phyloP scores from a whole-genome alignment of 176 grass and related monocot species.

The Oryza glumipatula region DNA sequence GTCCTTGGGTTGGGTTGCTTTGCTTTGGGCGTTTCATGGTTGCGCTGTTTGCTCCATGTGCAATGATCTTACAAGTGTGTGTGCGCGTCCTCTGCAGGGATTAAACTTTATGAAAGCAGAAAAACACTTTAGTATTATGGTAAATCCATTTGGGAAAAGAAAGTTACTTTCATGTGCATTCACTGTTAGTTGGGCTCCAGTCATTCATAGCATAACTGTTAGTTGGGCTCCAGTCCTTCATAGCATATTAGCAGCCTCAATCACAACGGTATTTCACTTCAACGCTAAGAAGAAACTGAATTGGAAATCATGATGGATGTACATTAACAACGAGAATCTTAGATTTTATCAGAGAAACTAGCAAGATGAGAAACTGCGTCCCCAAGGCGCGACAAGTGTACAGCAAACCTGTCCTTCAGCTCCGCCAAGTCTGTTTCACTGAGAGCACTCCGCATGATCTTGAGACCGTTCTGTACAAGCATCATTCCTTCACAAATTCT shows the following conservation, averaged over 20 bases:
- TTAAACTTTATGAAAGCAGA: slow-evolving; percentile 18
- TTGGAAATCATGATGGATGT: background rate
- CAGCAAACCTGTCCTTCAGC: slow-evolving; percentile 55
- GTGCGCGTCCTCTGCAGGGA: background rate
- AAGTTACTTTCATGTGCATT: background rate
- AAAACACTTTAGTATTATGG: background rate
- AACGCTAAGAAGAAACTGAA: background rate
- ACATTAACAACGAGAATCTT: slow-evolving; percentile 12
- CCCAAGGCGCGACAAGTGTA: slow-evolving; percentile 64
- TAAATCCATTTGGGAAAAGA: slow-evolving; percentile 16
- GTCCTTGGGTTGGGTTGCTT: slow-evolving; percentile 11
- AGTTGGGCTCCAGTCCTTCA: background rate
- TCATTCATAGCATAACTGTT: background rate
- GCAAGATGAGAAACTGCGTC: slow-evolving; percentile 64
- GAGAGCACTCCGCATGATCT: slow-evolving; percentile 63
- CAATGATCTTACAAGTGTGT: slow-evolving; percentile 1
- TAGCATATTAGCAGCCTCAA: background rate
- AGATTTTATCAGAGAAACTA: slow-evolving; percentile 50
- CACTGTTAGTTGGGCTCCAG: background rate
- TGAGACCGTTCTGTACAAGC: slow-evolving; percentile 72
- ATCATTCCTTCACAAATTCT: slow-evolving; percentile 70
- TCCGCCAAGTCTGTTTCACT: slow-evolving; percentile 45
- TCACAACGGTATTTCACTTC: background rate
- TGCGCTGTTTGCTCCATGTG: slow-evolving; percentile 1
- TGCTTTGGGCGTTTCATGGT: slow-evolving; percentile 19